Evolutionary conservation across 202 grass and related monocot species (phyloP).

Genomic region (Setaria viridis): DNA sequence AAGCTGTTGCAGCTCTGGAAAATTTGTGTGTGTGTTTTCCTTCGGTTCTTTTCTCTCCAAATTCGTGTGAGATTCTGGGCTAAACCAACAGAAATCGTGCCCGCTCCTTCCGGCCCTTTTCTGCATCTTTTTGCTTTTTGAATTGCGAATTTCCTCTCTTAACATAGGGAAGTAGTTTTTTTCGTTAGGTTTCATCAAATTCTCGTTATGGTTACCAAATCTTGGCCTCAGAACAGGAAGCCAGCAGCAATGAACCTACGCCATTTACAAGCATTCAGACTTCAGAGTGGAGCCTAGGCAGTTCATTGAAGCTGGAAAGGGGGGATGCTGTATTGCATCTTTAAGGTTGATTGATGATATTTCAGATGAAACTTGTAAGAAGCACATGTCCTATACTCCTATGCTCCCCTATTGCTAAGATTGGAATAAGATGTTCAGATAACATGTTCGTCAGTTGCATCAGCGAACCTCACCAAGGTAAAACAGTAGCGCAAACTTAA

Average conservation of each 20-base stretch:
- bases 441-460: neutral
- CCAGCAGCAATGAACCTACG: too few relatives aligned
- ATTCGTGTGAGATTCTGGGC: too few relatives aligned
- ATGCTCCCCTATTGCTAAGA: neutral
- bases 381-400: neutral
- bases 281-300: too few relatives aligned
- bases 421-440: neutral
- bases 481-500: neutral
- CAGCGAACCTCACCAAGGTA: neutral
- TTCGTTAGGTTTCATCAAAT: neutral
- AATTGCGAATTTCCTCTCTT: neutral
- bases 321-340: too few relatives aligned
- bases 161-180: neutral
- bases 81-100: neutral
- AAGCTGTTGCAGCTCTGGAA: too few relatives aligned
- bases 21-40: too few relatives aligned
- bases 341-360: too few relatives aligned
- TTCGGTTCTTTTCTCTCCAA: too few relatives aligned
- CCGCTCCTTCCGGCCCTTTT: neutral
- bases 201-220: neutral
- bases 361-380: neutral
- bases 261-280: too few relatives aligned
- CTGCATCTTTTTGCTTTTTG: neutral
- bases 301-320: too few relatives aligned
- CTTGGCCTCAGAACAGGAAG: neutral